phyloP scores from a whole-genome alignment of 2,329 filamentous ascomycete genomes.

The Dactylellina leptospora region DNA sequence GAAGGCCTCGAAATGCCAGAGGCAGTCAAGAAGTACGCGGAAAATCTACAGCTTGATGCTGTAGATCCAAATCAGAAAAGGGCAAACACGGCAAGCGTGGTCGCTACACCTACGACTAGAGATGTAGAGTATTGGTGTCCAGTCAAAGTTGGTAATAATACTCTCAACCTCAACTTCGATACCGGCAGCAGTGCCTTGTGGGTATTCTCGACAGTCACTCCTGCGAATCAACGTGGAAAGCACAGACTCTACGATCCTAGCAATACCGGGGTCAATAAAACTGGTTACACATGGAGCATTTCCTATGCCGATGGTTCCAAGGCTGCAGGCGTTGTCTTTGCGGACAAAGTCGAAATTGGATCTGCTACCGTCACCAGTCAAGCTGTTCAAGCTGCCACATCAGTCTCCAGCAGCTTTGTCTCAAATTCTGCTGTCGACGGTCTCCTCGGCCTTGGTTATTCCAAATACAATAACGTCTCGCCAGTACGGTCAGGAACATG shows the following conservation, averaged over 20 bases:
- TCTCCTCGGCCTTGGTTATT: conserved; percentile 75
- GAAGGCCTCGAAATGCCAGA: conserved; percentile 1
- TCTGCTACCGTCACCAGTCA: conserved; percentile 70
- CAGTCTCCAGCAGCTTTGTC: conserved; percentile 69
- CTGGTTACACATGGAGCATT: conserved; percentile 69
- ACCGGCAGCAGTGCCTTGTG: conserved; percentile 79
- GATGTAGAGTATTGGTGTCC: conserved; percentile 77
- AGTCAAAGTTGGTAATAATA: conserved; percentile 74
- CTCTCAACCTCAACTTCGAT: conserved; percentile 75
- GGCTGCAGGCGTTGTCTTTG: conserved; percentile 73
- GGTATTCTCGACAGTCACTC: conserved; percentile 68
- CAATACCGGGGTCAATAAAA: conserved; percentile 63
- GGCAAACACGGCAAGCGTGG: neutral
- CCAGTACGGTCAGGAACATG: conserved; percentile 74
- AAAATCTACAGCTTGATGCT: neutral
- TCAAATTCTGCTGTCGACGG: conserved; percentile 71
- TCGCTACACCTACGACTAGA: conserved; percentile 68
- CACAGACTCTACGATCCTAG: conserved; percentile 64
- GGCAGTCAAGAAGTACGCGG: neutral
- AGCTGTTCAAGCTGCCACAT: conserved; percentile 72
- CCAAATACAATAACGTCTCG: conserved; percentile 70
- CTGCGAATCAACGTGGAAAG: conserved; percentile 61
- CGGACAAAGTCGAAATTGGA: conserved; percentile 73
- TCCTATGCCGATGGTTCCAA: conserved; percentile 74
- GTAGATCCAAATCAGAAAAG: neutral